These are phyloP conservation scores for Mimosa pudica DNA, from an alignment of 306 rosid genomes.

Conservation along the genomic window DNA sequence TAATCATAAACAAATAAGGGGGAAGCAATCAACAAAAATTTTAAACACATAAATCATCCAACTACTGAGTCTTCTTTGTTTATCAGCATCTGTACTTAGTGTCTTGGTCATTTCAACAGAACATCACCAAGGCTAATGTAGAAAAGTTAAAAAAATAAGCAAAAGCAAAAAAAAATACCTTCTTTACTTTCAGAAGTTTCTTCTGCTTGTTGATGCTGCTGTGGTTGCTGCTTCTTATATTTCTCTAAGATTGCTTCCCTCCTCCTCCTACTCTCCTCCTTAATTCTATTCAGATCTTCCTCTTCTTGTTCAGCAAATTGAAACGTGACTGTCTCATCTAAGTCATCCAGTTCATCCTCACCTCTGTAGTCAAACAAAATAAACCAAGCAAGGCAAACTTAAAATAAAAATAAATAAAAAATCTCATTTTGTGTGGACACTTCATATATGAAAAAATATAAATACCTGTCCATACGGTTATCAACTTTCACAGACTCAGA, in stretches of 20 bases:
- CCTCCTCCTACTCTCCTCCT: conserved; percentile 91
- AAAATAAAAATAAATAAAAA: conserved; percentile 16
- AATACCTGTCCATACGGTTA: conserved; percentile 53
- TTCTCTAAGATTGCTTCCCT: conserved; percentile 91
- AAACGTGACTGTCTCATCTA: conserved; percentile 55
- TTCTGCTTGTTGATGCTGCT: conserved; percentile 45
- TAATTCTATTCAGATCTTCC: conserved; percentile 86
- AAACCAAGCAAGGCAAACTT: not conserved
- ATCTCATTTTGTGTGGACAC: not conserved
- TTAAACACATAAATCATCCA: not conserved
- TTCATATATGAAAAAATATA: not conserved
- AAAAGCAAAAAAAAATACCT: conserved; percentile 42
- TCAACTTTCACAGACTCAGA: conserved; percentile 36
- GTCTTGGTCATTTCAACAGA: not conserved
- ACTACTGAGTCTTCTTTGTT: not conserved
- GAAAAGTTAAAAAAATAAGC: not conserved
- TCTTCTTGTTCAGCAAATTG: conserved; percentile 84
- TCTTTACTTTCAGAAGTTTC: conserved; percentile 45
- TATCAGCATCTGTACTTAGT: not conserved
- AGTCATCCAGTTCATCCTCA: conserved; percentile 70
- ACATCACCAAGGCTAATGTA: not conserved
- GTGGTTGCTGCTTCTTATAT: conserved; percentile 57
- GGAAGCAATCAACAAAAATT: conserved; percentile 17
- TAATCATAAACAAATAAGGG: not conserved
- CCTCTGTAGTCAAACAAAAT: conserved; percentile 47